phyloP scores from a whole-genome alignment of 768 basidiomycete species.

The Russula virescens region DNA sequence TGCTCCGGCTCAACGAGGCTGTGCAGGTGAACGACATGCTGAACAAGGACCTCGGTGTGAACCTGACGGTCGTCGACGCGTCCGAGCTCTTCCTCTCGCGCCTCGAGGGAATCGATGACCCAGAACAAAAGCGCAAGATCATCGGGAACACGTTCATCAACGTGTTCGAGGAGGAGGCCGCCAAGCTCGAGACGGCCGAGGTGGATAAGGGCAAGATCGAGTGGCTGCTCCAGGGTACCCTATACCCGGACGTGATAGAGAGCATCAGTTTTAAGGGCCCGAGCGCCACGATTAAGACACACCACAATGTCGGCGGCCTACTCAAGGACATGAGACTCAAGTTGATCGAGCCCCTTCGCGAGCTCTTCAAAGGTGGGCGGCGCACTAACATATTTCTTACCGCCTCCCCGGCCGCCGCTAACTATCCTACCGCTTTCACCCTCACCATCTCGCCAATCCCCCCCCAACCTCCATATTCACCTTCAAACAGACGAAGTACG shows the following conservation, averaged over 20 bases:
- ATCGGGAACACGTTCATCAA: conserved; percentile 99
- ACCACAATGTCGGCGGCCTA: conserved; percentile 97
- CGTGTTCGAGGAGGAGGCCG: conserved; percentile 92
- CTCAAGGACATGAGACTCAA: conserved; percentile 98
- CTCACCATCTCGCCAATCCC: no score
- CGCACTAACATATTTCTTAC: neutral
- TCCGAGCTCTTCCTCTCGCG: conserved; percentile 88
- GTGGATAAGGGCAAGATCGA: conserved; percentile 87
- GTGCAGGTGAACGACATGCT: conserved; percentile 91
- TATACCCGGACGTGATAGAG: conserved; percentile 99
- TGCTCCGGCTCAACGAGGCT: conserved; percentile 87
- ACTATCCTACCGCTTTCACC: no score
- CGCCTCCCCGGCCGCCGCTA: neutral
- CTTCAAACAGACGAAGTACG: conserved; percentile 86
- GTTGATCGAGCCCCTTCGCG: conserved; percentile 93
- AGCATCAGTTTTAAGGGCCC: conserved; percentile 99
- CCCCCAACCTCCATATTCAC: neutral
- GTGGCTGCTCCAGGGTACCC: conserved; percentile 94
- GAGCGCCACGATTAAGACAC: conserved; percentile 98
- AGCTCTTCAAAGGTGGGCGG: conserved; percentile 89
- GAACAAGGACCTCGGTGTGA: conserved; percentile 88
- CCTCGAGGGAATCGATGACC: conserved; percentile 90
- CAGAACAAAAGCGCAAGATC: conserved; percentile 94
- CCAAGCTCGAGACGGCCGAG: conserved; percentile 77
- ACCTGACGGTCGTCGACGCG: conserved; percentile 92